Conservation (phyloP, 805 yeast species). For the Henningerozyma blattae region DNA sequence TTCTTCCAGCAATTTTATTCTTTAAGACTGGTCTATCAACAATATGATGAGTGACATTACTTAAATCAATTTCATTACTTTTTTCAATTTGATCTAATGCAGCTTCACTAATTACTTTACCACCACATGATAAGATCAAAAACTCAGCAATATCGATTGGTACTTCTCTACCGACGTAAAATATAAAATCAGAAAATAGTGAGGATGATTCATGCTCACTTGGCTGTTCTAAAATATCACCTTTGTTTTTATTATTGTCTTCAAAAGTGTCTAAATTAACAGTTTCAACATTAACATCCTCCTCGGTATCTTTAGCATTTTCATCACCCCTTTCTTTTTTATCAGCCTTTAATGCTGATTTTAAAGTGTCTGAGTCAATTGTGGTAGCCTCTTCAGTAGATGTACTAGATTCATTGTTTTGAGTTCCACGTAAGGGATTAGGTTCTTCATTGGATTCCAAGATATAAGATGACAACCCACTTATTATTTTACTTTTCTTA, state of each 20-base stretch:
- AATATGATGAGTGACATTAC: conserved; percentile 80
- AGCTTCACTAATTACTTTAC: conserved; percentile 73
- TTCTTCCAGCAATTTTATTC: conserved; percentile 77
- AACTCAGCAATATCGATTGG: conserved; percentile 86
- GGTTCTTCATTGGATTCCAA: conserved; percentile 38
- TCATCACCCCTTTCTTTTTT: conserved; percentile 27
- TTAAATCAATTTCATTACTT: conserved; percentile 40
- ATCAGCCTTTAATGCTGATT: conserved; percentile 38
- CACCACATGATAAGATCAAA: conserved; percentile 77
- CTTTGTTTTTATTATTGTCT: conserved; percentile 45
- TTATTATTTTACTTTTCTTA: conserved; percentile 67
- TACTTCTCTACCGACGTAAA: conserved; percentile 91
- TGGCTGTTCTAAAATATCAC: conserved; percentile 71
- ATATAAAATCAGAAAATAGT: conserved; percentile 63
- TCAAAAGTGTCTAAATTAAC: conserved; percentile 60
- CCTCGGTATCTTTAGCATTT: conserved; percentile 23
- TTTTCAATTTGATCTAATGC: conserved; percentile 61
- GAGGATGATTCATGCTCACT: conserved; percentile 42
- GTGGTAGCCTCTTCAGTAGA: conserved; percentile 19
- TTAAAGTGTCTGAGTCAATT: conserved; percentile 34
- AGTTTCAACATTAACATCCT: conserved; percentile 28
- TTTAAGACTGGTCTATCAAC: conserved; percentile 80
- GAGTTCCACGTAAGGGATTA: conserved; percentile 28
- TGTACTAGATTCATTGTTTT: conserved; percentile 6
- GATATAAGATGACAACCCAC: conserved; percentile 78